These are phyloP conservation scores for Chalciporus pseudorubinellus DNA, from an alignment of 768 basidiomycete species.

Conservation along the genomic window DNA sequence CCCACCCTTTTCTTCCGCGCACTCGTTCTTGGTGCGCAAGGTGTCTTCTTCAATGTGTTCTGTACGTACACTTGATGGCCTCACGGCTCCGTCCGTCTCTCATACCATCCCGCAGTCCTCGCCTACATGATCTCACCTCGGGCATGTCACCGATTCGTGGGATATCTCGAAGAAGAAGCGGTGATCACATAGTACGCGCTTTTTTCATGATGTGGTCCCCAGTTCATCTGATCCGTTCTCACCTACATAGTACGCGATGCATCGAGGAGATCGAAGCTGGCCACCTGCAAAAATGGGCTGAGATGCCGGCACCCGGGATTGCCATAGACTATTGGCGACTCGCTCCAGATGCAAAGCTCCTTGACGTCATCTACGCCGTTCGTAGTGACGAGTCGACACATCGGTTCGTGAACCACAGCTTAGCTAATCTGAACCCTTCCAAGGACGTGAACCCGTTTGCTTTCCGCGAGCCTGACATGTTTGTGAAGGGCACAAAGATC, in stretches of 20 bases:
- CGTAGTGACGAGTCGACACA: slow-evolving; percentile 93
- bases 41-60: slow-evolving; percentile 87
- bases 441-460: slow-evolving; percentile 91
- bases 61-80: slow-evolving; percentile 45
- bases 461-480: slow-evolving; percentile 84
- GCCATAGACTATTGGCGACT: slow-evolving; percentile 96
- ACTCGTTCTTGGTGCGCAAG: slow-evolving; percentile 86
- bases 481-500: slow-evolving; percentile 70
- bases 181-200: slow-evolving; percentile 79
- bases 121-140: slow-evolving; percentile 75
- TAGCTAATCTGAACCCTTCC: slow-evolving; percentile 77
- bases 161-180: slow-evolving; percentile 92
- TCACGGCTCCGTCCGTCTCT: slow-evolving; percentile 14
- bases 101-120: slow-evolving; percentile 47
- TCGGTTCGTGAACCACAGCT: slow-evolving; percentile 92
- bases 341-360: slow-evolving; percentile 62
- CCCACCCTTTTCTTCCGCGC: slow-evolving; percentile 80
- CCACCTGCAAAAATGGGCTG: slow-evolving; percentile 75
- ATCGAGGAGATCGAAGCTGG: slow-evolving; percentile 83
- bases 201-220: slow-evolving; percentile 17
- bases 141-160: slow-evolving; percentile 89
- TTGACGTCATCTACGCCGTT: slow-evolving; percentile 90
- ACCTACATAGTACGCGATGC: slow-evolving; percentile 59
- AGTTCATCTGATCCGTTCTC: slow-evolving; percentile 12
- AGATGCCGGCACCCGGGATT: slow-evolving; percentile 78